A percentile compares a stretch with the other conserved stretches of the same genome.
Evolutionary conservation across 1,284 basidiomycete species (phyloP).

Genomic region (Ceratobasidium sp.): DNA sequence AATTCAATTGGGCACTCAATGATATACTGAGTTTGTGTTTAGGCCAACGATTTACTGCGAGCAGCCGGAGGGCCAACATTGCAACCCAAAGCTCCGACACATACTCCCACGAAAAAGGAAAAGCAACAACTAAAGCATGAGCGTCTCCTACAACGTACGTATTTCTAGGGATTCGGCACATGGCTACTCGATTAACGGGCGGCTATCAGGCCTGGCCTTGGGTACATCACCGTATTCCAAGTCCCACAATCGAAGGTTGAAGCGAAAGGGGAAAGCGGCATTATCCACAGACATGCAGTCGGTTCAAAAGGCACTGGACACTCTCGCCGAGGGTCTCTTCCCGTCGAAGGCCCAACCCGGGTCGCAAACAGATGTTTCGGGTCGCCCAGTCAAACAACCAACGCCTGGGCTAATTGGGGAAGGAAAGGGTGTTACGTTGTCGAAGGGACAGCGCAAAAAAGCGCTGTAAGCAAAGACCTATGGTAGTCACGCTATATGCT

Average conservation of each 20-base stretch:
- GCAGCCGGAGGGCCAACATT: conserved; percentile 43
- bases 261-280: conserved; percentile 73
- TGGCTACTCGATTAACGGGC: conserved; percentile 27
- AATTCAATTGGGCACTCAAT: neutral
- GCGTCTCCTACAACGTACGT: conserved; percentile 67
- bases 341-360: conserved; percentile 54
- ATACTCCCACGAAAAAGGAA: conserved; percentile 66
- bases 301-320: conserved; percentile 15
- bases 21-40: neutral
- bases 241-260: conserved; percentile 71
- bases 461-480: conserved; percentile 64
- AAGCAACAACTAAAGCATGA: conserved; percentile 71
- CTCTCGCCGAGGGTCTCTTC: conserved; percentile 55
- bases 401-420: conserved; percentile 69
- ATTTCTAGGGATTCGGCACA: neutral
- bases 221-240: conserved; percentile 71
- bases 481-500: conserved; percentile 17
- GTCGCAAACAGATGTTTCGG: conserved; percentile 39
- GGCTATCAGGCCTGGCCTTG: conserved; percentile 59
- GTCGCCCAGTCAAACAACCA: conserved; percentile 40
- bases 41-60: conserved; percentile 58
- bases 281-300: conserved; percentile 54
- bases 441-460: conserved; percentile 68
- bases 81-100: conserved; percentile 44
- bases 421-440: conserved; percentile 66